phyloP scores from a whole-genome alignment of 345 rosid species.

The Eucalyptus marginata region DNA sequence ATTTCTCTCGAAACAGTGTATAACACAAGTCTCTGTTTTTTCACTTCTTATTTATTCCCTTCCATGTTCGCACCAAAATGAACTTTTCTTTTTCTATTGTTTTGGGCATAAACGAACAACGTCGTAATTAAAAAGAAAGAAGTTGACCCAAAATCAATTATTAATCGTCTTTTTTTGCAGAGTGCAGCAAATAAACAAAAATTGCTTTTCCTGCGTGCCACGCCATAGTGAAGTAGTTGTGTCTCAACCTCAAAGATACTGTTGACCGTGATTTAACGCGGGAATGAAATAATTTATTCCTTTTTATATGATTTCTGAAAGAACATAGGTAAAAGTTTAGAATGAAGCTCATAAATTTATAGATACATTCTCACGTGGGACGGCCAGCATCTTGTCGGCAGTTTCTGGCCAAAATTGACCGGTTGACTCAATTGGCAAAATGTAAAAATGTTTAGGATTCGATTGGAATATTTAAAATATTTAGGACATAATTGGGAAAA shows the following conservation, averaged over 20 bases:
- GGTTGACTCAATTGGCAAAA: rapidly evolving
- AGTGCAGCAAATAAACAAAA: background rate
- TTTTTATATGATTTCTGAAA: background rate
- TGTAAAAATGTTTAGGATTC: rapidly evolving
- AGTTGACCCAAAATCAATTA: background rate
- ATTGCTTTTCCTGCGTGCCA: background rate
- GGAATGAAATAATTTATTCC: background rate
- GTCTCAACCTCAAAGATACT: background rate
- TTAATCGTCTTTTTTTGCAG: background rate
- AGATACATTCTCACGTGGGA: rapidly evolving
- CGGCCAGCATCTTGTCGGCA: rapidly evolving
- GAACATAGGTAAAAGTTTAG: background rate
- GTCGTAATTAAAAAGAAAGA: background rate
- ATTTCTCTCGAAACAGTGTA: background rate
- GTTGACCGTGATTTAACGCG: background rate
- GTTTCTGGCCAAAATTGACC: rapidly evolving
- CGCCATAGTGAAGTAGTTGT: background rate
- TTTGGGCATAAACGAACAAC: background rate
- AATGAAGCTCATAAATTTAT: background rate
- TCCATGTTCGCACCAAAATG: background rate
- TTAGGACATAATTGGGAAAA: too few relatives aligned
- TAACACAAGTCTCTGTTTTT: background rate
- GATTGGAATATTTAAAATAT: too few relatives aligned
- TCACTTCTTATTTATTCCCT: background rate
- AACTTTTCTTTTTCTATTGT: background rate